These are phyloP conservation scores for Suhomyces yuchorum DNA, from an alignment of 1,139 yeast species.

Conservation along the genomic window DNA sequence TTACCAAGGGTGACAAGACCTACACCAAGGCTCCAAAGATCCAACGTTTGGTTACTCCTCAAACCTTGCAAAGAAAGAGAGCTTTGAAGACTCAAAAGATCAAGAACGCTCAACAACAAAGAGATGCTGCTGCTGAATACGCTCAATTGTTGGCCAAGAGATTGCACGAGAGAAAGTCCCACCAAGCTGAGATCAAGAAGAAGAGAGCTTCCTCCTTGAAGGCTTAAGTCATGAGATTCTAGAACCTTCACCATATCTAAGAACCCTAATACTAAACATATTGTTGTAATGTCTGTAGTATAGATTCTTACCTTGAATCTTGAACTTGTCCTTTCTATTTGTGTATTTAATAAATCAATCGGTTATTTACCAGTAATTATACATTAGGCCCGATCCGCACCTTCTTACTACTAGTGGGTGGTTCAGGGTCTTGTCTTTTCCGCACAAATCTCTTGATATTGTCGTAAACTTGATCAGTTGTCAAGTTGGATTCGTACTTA, in stretches of 20 bases:
- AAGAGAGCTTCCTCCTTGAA: conserved; percentile 99
- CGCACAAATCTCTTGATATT: conserved; percentile 68
- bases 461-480: conserved; percentile 69
- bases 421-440: conserved; percentile 24
- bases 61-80: conserved; percentile 99
- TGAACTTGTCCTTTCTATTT: conserved; percentile 5
- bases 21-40: conserved; percentile 99
- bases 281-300: conserved; percentile 13
- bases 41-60: conserved; percentile 99
- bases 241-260: conserved; percentile 11
- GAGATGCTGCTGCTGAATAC: conserved; percentile 99
- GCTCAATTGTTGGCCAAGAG: conserved; percentile 98
- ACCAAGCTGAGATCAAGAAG: conserved; percentile 96
- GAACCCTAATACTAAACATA: conserved; percentile 15
- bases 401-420: conserved; percentile 14
- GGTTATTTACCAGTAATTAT: conserved; percentile 5
- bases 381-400: conserved; percentile 11
- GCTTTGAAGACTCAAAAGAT: conserved; percentile 91
- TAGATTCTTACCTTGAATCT: conserved; percentile 8
- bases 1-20: conserved; percentile 96
- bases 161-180: conserved; percentile 97
- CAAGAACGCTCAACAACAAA: conserved; percentile 97
- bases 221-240: conserved; percentile 50
- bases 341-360: conserved; percentile 15
- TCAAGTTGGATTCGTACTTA: conserved; percentile 59